Evolutionary conservation across 2,329 filamentous ascomycete genomes (phyloP), one percentile per base, ranked within the genome.

Genomic region (Ceratocystis colombiana): DNA sequence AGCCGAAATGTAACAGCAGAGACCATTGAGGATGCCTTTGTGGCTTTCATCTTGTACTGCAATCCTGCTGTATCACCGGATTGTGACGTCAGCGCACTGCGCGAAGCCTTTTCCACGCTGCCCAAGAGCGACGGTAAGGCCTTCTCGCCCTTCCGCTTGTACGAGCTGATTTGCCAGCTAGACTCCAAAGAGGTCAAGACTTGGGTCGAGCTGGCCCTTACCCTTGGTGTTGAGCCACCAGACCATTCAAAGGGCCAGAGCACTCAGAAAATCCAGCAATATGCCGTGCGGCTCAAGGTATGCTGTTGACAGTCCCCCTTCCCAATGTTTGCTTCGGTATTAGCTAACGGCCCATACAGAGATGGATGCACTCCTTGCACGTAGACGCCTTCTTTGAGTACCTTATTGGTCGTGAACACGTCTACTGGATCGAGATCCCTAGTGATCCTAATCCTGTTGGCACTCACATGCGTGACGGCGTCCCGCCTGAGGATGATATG

Each of bases 301-400:
- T 72, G 76, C 44, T 15, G 17, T 41, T 12, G 30, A 41, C 37
- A 41, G 37, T 10, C 37, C 59, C 45, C 30, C 22, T 6, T 33
- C 30, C 12, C 15, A 17, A n/a, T 6, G 15, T 20, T 20, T 33
- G 1, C 15, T 41, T 17, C 20, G 10, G 15, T 41, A 4, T 41
- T 41, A 25, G 22, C 48, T 53, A 53, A 46, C 17, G 33, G 22
- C 22, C 25, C 17, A 17, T 25, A 48, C 71, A 89, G 89, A 87
- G 93, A 73, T 96, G 92, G 92, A 94, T 96, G 89, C 90, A 90
- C 73, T 92, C 91, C 4, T 93, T 96, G 88, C 92, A 96, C 74
- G 85, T 96, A 64, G 90, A 96, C 78, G 89, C 90, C 10, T 96
- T 96, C 74, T 96, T 96, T 72, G 90, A 96, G 73, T 96, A 90